Percentiles rank a stretch among this genome's conserved stretches.
Conservation (phyloP, 1,284 basidiomycete species). For the Cutaneotrichosporon dermatis region DNA sequence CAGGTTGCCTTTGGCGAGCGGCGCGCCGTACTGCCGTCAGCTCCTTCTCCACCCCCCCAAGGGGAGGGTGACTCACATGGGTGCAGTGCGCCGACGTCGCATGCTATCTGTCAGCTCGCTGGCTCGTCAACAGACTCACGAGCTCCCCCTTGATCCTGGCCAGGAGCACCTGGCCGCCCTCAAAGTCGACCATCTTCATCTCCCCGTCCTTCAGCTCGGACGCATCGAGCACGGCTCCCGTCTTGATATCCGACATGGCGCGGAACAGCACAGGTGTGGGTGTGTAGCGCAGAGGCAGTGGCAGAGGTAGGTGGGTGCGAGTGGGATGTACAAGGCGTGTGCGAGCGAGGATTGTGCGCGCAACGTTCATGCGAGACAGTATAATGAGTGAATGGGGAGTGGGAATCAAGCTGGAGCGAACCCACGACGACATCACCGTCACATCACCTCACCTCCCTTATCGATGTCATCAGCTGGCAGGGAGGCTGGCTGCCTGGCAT, state of each 20-base stretch:
- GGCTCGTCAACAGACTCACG: slow-evolving; percentile 26
- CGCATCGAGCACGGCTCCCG: slow-evolving; percentile 34
- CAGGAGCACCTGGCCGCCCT: slow-evolving; percentile 69
- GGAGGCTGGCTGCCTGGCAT: too few species aligned
- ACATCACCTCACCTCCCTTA: too few species aligned
- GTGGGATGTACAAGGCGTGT: background rate
- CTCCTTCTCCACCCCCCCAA: too few species aligned
- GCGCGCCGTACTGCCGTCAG: slow-evolving; percentile 42
- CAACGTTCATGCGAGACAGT: too few species aligned
- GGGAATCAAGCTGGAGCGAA: too few species aligned
- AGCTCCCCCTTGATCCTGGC: slow-evolving; percentile 67
- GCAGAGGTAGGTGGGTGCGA: background rate
- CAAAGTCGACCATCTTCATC: slow-evolving; percentile 75
- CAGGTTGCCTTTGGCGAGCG: slow-evolving; percentile 63
- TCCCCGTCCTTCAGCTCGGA: slow-evolving; percentile 68
- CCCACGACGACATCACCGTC: too few species aligned
- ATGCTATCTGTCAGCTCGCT: slow-evolving; percentile 24
- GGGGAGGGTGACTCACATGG: slow-evolving; percentile 54
- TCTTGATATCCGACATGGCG: slow-evolving; percentile 17
- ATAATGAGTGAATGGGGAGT: too few species aligned
- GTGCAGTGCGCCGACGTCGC: slow-evolving; percentile 85
- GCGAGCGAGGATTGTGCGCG: too few species aligned
- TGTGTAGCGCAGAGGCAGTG: too few species aligned
- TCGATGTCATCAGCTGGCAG: too few species aligned
- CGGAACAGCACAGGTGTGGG: background rate